These are phyloP conservation scores for Scorias spongiosa DNA, from an alignment of 2,329 filamentous ascomycete species.

Conservation along the genomic window DNA sequence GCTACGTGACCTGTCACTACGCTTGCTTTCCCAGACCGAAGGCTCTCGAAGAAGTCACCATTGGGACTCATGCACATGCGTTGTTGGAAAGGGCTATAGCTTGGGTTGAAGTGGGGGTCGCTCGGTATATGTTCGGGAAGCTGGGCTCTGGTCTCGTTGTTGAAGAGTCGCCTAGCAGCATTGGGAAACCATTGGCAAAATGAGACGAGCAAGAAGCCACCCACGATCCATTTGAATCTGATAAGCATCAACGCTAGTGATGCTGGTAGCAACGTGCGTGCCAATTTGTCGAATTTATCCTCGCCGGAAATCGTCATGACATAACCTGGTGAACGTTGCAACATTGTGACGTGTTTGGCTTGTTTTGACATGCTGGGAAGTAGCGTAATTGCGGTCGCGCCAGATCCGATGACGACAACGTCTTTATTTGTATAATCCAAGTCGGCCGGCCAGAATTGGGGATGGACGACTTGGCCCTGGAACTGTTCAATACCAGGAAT, in stretches of 20 bases:
- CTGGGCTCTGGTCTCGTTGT: conserved; percentile 27
- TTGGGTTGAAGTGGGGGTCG: conserved; percentile 27
- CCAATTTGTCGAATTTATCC: conserved; percentile 13
- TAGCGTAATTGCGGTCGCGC: conserved; percentile 66
- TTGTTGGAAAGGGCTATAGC: conserved; percentile 44
- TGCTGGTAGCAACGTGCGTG: conserved; percentile 10
- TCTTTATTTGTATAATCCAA: conserved; percentile 52
- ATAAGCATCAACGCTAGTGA: conserved; percentile 15
- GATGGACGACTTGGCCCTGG: conserved; percentile 47
- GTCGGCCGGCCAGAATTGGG: conserved; percentile 62
- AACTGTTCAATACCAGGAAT: conserved; percentile 58
- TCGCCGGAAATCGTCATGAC: conserved; percentile 15
- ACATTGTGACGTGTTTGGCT: conserved; percentile 56
- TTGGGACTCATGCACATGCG: conserved; percentile 51
- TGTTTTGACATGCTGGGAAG: conserved; percentile 53
- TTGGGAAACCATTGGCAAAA: conserved; percentile 20
- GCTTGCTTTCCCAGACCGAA: conserved; percentile 33
- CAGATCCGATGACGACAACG: conserved; percentile 59
- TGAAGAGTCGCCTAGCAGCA: conserved; percentile 20
- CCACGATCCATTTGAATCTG: conserved; percentile 21
- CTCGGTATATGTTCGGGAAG: conserved; percentile 31
- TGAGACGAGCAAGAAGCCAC: conserved; percentile 19
- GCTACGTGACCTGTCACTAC: conserved; percentile 39
- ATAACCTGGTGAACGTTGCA: conserved; percentile 65
- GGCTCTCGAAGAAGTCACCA: conserved; percentile 38